A percentile compares a stretch with the other conserved stretches of the same genome.
These are phyloP conservation scores for Lactarius psammicola DNA, from an alignment of 768 basidiomycete species.

Conservation along the genomic window DNA sequence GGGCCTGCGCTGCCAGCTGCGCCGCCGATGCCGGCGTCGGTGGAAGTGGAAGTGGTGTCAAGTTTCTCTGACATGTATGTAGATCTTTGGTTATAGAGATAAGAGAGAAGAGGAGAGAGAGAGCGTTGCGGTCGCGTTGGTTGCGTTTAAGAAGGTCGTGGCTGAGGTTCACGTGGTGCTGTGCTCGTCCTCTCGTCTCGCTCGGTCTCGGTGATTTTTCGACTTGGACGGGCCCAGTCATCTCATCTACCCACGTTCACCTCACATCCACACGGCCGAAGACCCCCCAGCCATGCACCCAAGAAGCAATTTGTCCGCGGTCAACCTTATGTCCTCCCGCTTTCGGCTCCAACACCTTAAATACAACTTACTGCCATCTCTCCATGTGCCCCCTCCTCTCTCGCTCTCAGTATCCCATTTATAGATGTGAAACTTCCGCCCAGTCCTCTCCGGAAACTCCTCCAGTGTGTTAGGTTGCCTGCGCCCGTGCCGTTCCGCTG, in stretches of 20 bases:
- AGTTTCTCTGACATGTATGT: slow-evolving; percentile 42
- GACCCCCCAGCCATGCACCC: not conserved
- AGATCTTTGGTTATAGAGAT: not conserved
- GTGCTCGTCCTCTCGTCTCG: not conserved
- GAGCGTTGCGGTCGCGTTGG: not conserved
- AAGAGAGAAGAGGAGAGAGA: not conserved
- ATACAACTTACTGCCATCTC: not conserved
- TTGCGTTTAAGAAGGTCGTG: slow-evolving; percentile 4
- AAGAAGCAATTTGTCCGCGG: too few species aligned
- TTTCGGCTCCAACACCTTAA: not conserved
- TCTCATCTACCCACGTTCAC: not conserved
- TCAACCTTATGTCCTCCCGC: not conserved
- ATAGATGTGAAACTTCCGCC: not conserved
- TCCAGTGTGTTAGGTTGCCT: not conserved
- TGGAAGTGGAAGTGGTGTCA: slow-evolving; percentile 57
- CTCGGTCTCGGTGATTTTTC: not conserved
- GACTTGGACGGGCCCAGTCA: not conserved
- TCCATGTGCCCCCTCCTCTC: not conserved
- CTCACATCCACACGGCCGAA: not conserved
- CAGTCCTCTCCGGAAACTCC: not conserved
- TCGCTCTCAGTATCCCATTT: not conserved
- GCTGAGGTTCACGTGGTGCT: not conserved
- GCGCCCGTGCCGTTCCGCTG: too few species aligned
- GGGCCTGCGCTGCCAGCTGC: slow-evolving; percentile 41
- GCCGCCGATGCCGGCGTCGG: slow-evolving; percentile 47